phyloP scores from a whole-genome alignment of 2,329 filamentous ascomycete species.

The Aureobasidium sp. region DNA sequence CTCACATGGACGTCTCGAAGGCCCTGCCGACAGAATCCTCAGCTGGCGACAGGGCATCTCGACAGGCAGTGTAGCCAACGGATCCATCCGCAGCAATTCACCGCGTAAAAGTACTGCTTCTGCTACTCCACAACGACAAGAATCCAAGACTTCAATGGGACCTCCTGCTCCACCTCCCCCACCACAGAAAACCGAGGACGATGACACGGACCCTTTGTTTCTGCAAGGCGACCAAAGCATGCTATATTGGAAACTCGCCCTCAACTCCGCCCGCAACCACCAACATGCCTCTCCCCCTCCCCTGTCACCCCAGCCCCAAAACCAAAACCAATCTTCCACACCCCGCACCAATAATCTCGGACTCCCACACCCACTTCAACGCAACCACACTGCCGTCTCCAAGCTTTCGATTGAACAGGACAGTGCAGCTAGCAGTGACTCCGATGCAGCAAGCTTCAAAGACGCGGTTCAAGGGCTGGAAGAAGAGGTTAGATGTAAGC shows the following conservation, averaged over 20 bases:
- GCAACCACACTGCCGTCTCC: slow-evolving; percentile 44
- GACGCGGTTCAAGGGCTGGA: slow-evolving; percentile 35
- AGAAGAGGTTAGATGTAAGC: slow-evolving; percentile 37
- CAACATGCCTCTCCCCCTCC: background rate
- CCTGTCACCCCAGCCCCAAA: background rate
- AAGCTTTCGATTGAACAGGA: slow-evolving; percentile 49
- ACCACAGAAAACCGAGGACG: slow-evolving; percentile 6
- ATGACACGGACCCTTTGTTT: slow-evolving; percentile 39
- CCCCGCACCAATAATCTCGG: slow-evolving; percentile 1
- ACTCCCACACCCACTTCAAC: slow-evolving; percentile 24
- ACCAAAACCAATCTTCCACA: background rate
- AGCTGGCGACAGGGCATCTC: slow-evolving; percentile 73
- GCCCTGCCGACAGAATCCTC: slow-evolving; percentile 70
- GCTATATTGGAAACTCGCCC: slow-evolving; percentile 45
- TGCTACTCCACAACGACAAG: slow-evolving; percentile 11
- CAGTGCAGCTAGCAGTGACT: slow-evolving; percentile 29
- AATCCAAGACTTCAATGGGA: slow-evolving; percentile 9
- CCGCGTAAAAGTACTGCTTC: slow-evolving; percentile 3
- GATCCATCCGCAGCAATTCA: slow-evolving; percentile 9
- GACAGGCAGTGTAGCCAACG: slow-evolving; percentile 25
- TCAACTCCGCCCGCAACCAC: slow-evolving; percentile 17
- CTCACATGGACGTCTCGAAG: slow-evolving; percentile 25
- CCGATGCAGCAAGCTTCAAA: slow-evolving; percentile 41
- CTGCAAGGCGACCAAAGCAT: slow-evolving; percentile 46
- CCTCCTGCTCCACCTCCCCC: slow-evolving; percentile 3